These are phyloP conservation scores for Coniochaeta ligniaria DNA, from an alignment of 2,329 filamentous ascomycete species.

Conservation along the genomic window DNA sequence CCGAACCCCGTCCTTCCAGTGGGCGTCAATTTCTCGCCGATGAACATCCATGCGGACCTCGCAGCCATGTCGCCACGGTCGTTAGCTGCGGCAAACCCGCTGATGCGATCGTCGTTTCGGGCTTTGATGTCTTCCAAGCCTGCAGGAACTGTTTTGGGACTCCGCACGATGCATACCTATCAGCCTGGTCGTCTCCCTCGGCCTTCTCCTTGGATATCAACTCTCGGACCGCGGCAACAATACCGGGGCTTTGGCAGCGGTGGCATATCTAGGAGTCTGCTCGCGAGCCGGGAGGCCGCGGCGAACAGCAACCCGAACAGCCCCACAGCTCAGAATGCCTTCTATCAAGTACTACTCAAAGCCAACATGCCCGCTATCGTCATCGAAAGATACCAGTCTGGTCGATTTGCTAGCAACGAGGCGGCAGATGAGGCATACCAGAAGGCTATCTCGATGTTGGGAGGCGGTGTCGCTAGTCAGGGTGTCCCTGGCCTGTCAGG, in stretches of 20 bases:
- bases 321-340: constrained; percentile 82
- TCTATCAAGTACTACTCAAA: constrained; percentile 84
- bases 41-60: constrained; percentile 13
- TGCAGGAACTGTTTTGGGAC: constrained; percentile 10
- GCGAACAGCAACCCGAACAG: constrained; percentile 90
- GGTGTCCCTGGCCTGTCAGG: constrained; percentile 5
- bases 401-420: constrained; percentile 74
- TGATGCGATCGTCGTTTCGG: constrained; percentile 15
- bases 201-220: constrained; percentile 7
- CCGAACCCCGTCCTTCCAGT: constrained; percentile 17
- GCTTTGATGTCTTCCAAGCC: constrained; percentile 13
- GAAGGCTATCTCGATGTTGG: constrained; percentile 54
- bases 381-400: constrained; percentile 81
- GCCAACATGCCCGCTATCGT: constrained; percentile 93
- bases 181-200: constrained; percentile 12
- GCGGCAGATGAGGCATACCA: constrained; percentile 73
- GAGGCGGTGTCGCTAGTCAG: constrained; percentile 6
- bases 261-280: constrained; percentile 53
- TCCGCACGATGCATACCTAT: constrained; percentile 16
- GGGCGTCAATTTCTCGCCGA: constrained; percentile 15
- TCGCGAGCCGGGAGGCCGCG: constrained; percentile 81
- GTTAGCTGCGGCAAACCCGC: constrained; percentile 15
- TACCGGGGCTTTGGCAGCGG: constrained; percentile 20
- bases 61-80: constrained; percentile 12
- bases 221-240: constrained; percentile 8